phyloP scores from a whole-genome alignment of 176 grass and related monocot genomes.

The Triticum timopheevii region DNA sequence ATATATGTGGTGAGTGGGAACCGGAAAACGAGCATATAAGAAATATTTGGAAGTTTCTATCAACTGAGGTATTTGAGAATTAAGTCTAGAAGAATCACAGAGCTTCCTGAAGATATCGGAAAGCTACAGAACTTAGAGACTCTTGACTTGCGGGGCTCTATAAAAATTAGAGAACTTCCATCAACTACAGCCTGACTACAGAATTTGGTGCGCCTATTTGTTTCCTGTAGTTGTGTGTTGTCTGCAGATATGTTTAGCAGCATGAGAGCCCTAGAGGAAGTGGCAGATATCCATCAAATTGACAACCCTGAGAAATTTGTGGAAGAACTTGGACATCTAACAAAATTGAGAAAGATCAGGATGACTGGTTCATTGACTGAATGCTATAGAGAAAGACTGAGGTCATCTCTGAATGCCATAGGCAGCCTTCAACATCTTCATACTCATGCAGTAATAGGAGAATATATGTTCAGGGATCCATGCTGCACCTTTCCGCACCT shows the following conservation, averaged over 20 bases:
- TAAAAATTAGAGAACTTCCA: background rate
- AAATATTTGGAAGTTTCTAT: background rate
- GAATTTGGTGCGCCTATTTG: background rate
- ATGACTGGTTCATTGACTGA: too few species aligned
- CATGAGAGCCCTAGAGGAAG: background rate
- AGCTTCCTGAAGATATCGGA: background rate
- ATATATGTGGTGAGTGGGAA: background rate
- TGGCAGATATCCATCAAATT: background rate
- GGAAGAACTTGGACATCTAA: background rate
- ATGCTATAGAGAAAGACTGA: too few species aligned
- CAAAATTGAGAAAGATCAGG: background rate
- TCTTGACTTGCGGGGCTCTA: background rate
- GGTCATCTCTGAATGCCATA: background rate
- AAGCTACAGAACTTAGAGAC: background rate
- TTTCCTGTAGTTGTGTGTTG: background rate
- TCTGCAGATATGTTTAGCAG: background rate
- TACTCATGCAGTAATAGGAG: background rate
- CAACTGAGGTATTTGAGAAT: constrained; percentile 1
- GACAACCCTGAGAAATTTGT: background rate
- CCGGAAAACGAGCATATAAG: background rate
- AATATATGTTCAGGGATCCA: background rate
- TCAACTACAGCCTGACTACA: background rate
- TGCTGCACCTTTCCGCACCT: background rate
- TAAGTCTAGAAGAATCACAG: background rate
- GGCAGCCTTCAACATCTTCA: background rate